Evolutionary conservation across 352 stramenopile genomes (phyloP), one percentile per base, ranked within the genome.

Genomic region (Peronospora tabacina): DNA sequence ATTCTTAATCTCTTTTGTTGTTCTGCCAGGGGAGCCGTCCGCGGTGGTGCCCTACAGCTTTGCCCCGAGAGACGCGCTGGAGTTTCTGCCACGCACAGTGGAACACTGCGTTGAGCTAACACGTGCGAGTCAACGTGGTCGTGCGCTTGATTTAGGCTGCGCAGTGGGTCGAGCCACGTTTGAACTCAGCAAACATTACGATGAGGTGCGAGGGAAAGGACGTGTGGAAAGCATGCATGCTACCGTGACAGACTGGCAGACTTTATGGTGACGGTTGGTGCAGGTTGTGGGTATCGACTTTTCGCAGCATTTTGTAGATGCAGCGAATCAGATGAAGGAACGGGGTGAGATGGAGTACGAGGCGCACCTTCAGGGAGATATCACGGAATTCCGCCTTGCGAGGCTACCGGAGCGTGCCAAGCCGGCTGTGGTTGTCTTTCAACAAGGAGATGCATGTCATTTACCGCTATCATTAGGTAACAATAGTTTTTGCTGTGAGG

Each of bases 251-350:
- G 4, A 26, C 22, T 26, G 22, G 2, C 3, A 26, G 22, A 26
- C 22, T 26, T 26, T 7, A 26, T 26, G 22, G 1, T 2, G 22
- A 26, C 32, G 22, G 11, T 36, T 26, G 20, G 32, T 66, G 8
- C 17, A 87, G 75, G 64, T 94, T 9, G 75, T 97, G 43, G 94
- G 91, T 10, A 90, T 98, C 64, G 94, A 98, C 54, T 98, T 97
- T 52, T 86, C 87, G 58, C 63, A 89, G 17, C 85, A 85, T 54
- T 97, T 97, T 68, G 81, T 92, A 6, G 68, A 87, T 17, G 71
- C 85, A 6, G 89, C 88, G 4, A 92, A 86, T 49, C 41, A 75
- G 22, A 96, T 97, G 71, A 90, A 96, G 64, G 47, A 72, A 44
- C 66, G 68, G 5, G 80, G 86, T 34, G 54, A 80, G 20, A 70